Percentiles rank a stretch among this genome's conserved stretches.
Conservation (phyloP, 2,329 filamentous ascomycete genomes). For the Coniochaeta hoffmannii region DNA sequence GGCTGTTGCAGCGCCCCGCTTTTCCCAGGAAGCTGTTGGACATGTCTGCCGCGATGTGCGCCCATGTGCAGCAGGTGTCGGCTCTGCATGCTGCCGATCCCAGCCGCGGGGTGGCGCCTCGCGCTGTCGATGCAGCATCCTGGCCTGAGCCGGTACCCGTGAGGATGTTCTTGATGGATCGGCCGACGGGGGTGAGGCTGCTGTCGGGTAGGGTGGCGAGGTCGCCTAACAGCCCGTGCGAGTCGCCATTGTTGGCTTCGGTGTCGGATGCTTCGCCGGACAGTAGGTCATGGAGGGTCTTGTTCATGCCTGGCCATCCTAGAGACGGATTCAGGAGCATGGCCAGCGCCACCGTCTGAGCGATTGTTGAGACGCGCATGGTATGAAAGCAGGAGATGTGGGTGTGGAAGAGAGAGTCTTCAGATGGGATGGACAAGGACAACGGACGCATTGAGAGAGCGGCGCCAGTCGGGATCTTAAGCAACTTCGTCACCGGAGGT, state of each 20-base stretch:
- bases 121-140: constrained; percentile 12
- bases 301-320: constrained; percentile 17
- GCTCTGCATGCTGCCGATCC: constrained; percentile 16
- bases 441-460: too few species aligned
- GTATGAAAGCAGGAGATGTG: neutral
- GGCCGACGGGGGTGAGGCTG: constrained; percentile 26
- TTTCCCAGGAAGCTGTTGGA: constrained; percentile 21
- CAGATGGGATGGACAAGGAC: too few species aligned
- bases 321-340: neutral
- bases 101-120: constrained; percentile 12
- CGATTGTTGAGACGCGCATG: neutral
- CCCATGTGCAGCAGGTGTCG: constrained; percentile 30
- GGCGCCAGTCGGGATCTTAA: too few species aligned
- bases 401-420: neutral
- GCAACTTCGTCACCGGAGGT: too few species aligned
- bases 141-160: constrained; percentile 15
- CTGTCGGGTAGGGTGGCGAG: constrained; percentile 21
- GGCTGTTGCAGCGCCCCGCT: constrained; percentile 26
- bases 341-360: neutral
- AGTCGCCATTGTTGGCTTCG: constrained; percentile 24
- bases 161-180: constrained; percentile 29
- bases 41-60: constrained; percentile 28
- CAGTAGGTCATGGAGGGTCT: constrained; percentile 5
- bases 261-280: constrained; percentile 7
- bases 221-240: constrained; percentile 33